These are phyloP conservation scores for Scheffersomyces stipitis DNA, from an alignment of 805 yeast genomes.

Conservation along the genomic window DNA sequence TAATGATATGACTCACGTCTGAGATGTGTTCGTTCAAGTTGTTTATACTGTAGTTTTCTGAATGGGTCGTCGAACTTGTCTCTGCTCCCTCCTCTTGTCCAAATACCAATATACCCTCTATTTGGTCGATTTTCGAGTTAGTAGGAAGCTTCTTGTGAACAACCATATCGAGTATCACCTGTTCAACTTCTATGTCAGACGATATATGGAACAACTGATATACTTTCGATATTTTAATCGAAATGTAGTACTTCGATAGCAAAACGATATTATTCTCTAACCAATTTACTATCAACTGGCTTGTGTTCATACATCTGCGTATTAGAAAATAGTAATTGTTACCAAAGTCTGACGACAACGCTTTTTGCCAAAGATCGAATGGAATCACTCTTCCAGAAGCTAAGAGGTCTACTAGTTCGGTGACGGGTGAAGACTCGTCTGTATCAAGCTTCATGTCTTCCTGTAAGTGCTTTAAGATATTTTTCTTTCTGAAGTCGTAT, in stretches of 20 bases:
- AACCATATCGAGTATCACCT: constrained; percentile 34
- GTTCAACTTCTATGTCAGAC: constrained; percentile 20
- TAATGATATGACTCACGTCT: constrained; percentile 25
- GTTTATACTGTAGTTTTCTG: background rate
- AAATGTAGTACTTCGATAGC: constrained; percentile 29
- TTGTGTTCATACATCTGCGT: background rate
- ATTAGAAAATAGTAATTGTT: background rate
- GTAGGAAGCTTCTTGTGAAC: constrained; percentile 28
- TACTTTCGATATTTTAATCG: constrained; percentile 22
- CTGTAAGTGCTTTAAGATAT: constrained; percentile 19
- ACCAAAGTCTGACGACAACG: background rate
- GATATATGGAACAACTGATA: constrained; percentile 16
- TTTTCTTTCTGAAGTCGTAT: constrained; percentile 32
- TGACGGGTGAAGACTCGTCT: background rate
- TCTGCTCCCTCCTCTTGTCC: constrained; percentile 11
- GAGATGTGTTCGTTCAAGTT: constrained; percentile 24
- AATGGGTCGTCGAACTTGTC: background rate
- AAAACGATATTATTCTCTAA: constrained; percentile 32
- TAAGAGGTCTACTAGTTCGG: background rate
- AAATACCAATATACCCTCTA: constrained; percentile 23
- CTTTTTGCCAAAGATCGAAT: background rate
- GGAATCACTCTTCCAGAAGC: background rate
- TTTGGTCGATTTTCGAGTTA: constrained; percentile 34
- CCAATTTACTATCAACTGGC: constrained; percentile 12
- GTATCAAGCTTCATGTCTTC: constrained; percentile 1